A percentile compares a stretch with the other conserved stretches of the same genome.
Evolutionary conservation across 768 basidiomycete species (phyloP).

Genomic region (Dictyophora rubrovolvata): DNA sequence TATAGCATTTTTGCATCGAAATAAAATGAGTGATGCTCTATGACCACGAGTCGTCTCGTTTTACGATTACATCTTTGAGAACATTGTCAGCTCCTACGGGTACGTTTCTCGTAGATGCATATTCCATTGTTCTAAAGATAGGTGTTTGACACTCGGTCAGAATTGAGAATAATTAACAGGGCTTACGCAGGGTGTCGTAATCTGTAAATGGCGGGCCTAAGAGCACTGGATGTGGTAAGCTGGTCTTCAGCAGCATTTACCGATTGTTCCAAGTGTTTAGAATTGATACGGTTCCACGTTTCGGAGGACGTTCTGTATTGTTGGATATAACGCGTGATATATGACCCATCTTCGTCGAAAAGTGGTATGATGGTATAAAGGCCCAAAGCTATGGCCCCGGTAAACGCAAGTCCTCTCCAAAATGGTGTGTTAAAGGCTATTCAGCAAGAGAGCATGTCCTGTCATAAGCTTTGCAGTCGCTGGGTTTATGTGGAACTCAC

Average conservation of each 20-base stretch:
- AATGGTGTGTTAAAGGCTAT: constrained; percentile 54
- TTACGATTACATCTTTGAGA: constrained; percentile 25
- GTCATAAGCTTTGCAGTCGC: neutral
- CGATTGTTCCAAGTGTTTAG: constrained; percentile 43
- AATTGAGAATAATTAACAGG: no score
- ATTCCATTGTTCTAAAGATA: constrained; percentile 39
- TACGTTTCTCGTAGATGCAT: constrained; percentile 49
- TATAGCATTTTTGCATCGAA: no score
- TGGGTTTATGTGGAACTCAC: neutral
- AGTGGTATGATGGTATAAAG: constrained; percentile 64
- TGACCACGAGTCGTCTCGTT: constrained; percentile 15
- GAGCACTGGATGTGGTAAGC: constrained; percentile 32
- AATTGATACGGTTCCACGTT: constrained; percentile 46
- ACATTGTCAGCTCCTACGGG: constrained; percentile 42
- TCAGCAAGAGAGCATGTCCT: neutral
- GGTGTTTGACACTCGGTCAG: constrained; percentile 4
- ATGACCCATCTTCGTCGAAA: constrained; percentile 42
- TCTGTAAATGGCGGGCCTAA: constrained; percentile 42
- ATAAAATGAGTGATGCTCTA: no score
- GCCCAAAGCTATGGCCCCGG: constrained; percentile 38
- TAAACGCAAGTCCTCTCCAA: constrained; percentile 56
- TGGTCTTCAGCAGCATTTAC: constrained; percentile 34
- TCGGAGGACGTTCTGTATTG: constrained; percentile 44
- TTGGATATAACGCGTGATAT: constrained; percentile 57
- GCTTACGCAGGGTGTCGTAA: constrained; percentile 70